phyloP scores from a whole-genome alignment of 179 eudicot genomes.

The Spergularia azorica region DNA sequence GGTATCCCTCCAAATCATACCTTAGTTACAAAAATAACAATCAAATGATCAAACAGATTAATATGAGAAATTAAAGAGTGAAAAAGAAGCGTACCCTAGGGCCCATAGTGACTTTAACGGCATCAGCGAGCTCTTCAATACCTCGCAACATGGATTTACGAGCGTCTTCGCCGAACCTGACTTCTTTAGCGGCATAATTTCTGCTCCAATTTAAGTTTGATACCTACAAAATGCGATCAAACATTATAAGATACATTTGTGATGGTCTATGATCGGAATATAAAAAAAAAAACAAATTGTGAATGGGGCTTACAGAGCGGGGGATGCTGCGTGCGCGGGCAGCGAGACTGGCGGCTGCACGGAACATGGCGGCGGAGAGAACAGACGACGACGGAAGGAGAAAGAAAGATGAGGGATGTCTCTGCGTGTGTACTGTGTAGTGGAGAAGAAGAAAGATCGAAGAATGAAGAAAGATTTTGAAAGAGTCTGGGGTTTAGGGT shows the following conservation, averaged over 20 bases:
- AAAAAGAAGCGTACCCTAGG: slow-evolving; percentile 63
- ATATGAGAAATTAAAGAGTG: no score
- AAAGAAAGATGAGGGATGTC: neutral
- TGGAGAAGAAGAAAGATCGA: neutral
- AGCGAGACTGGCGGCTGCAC: slow-evolving; percentile 32
- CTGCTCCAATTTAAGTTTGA: slow-evolving; percentile 62
- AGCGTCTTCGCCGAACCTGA: slow-evolving; percentile 87
- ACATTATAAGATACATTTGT: no score
- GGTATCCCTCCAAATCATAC: no score
- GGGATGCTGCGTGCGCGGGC: slow-evolving; percentile 24
- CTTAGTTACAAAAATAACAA: no score
- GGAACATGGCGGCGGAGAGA: slow-evolving; percentile 19
- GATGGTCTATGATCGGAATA: no score
- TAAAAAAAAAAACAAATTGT: no score
- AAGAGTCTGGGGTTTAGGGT: no score
- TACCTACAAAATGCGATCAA: neutral
- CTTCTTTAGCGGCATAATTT: slow-evolving; percentile 92
- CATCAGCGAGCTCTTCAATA: slow-evolving; percentile 95
- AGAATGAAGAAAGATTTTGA: no score
- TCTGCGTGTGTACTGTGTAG: neutral
- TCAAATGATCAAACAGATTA: no score
- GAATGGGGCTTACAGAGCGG: slow-evolving; percentile 23
- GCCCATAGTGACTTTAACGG: slow-evolving; percentile 99
- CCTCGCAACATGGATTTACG: slow-evolving; percentile 84
- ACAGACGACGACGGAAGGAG: neutral